A percentile compares a stretch with the other conserved stretches of the same genome.
phyloP scores from a whole-genome alignment of 1,284 basidiomycete genomes.

The Sporisorium exsertum region DNA sequence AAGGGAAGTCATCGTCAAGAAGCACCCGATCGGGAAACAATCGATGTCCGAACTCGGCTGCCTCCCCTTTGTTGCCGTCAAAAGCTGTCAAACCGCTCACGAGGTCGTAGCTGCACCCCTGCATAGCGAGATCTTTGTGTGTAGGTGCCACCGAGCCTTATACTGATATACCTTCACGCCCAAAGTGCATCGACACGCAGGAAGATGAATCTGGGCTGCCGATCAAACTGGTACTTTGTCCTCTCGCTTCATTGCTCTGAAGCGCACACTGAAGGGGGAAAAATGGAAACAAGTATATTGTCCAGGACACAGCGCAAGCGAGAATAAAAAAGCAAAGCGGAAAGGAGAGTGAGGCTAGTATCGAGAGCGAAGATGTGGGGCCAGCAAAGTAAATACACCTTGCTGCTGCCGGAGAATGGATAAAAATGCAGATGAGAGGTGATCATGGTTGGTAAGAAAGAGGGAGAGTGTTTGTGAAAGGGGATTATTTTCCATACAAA shows the following conservation, averaged over 20 bases:
- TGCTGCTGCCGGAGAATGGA: not conserved
- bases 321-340: slow-evolving; percentile 4
- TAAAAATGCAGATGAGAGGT: not conserved
- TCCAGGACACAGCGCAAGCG: slow-evolving; percentile 12
- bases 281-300: slow-evolving; percentile 6
- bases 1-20: not conserved
- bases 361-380: not conserved
- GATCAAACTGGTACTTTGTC: not conserved
- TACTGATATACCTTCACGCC: not conserved
- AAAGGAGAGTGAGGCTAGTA: not conserved
- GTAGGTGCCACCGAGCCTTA: not conserved
- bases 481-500: slow-evolving; percentile 4
- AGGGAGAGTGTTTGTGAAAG: not conserved
- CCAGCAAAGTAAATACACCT: not conserved
- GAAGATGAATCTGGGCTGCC: not conserved
- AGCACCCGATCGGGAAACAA: not conserved
- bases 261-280: not conserved
- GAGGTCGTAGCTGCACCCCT: not conserved
- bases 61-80: not conserved
- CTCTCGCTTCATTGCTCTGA: not conserved
- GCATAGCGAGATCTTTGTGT: not conserved
- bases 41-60: not conserved
- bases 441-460: not conserved
- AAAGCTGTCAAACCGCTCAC: not conserved
- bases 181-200: not conserved